Percentiles rank a stretch among this genome's conserved stretches.
Conservation (phyloP, 116 monocot species). For the Cymodocea nodosa region DNA sequence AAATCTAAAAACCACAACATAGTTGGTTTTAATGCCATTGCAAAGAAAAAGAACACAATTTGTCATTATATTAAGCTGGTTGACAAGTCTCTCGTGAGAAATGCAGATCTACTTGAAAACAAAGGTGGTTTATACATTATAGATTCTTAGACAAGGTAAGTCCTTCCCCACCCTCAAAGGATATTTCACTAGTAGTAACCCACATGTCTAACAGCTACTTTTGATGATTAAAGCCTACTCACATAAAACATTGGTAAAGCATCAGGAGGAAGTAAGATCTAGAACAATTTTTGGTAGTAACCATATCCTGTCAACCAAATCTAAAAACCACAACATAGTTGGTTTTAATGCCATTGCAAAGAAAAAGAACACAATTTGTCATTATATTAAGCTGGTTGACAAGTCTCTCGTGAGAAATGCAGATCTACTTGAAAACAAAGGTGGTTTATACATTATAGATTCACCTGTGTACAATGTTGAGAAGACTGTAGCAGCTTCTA, state of each 20-base stretch:
- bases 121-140: conserved; percentile 15
- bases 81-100: neutral
- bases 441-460: conserved; percentile 33
- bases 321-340: neutral
- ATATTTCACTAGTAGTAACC: too few species aligned
- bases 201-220: too few species aligned
- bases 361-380: too few species aligned
- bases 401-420: neutral
- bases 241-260: too few species aligned
- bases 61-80: neutral
- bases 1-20: too few species aligned
- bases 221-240: too few species aligned
- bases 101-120: neutral
- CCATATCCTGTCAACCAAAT: too few species aligned
- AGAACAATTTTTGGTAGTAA: too few species aligned
- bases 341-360: neutral
- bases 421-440: neutral
- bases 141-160: conserved; percentile 14
- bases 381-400: neutral
- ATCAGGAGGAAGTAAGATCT: too few species aligned
- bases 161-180: too few species aligned
- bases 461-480: conserved; percentile 85
- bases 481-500: conserved; percentile 72
- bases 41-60: too few species aligned
- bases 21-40: neutral